Evolutionary conservation across 441 rosid genomes (phyloP), one percentile per base, ranked within the genome.

Genomic region (Breynia disticha): DNA sequence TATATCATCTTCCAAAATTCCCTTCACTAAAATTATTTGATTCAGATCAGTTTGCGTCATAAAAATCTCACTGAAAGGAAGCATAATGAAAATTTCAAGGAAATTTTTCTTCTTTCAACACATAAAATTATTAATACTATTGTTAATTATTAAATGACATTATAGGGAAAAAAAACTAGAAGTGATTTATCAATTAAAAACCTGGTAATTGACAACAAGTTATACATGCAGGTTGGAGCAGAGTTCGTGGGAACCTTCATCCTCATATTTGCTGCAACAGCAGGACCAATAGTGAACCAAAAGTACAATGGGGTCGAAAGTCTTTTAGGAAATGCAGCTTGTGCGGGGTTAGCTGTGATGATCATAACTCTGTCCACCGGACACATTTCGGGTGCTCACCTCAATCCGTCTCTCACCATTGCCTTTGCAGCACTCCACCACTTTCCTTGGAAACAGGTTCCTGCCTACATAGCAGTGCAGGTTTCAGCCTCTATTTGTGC

Each of bases 191-290:
- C 35, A 28, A 28, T 28, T 3, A 9, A 1, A 28, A 28, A 28
- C 35, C 8, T 28, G 35, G 2, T 28, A 28, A 28, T 28, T 28
- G 35, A 28, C 7, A 28, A 28, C 35, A 28, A 28, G 35, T 13
- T 19, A 45, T 32, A 5, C 9, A 47, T 35, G 76, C 78, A 90
- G 97, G 58, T 91, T 10, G 98, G 96, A 44, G 98, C 98, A 0
- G 98, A 91, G 73, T 91, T 91, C 21, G 94, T 91, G n/a, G 98
- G 97, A 59, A 91, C 97, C 18, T 91, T 91, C 63, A 86, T 91
- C 60, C 76, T 91, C 58, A 88, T 91, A 65, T 88, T 91, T 58
- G 82, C 84, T 0, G 98, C 97, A 16, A 69, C 94, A 9, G 98
- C 96, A 0, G 99, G 79, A 7, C 97, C 99, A 15, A 89, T 93